These are phyloP conservation scores for Leccinum pachyderme DNA, from an alignment of 1,284 basidiomycete genomes.

Conservation along the genomic window DNA sequence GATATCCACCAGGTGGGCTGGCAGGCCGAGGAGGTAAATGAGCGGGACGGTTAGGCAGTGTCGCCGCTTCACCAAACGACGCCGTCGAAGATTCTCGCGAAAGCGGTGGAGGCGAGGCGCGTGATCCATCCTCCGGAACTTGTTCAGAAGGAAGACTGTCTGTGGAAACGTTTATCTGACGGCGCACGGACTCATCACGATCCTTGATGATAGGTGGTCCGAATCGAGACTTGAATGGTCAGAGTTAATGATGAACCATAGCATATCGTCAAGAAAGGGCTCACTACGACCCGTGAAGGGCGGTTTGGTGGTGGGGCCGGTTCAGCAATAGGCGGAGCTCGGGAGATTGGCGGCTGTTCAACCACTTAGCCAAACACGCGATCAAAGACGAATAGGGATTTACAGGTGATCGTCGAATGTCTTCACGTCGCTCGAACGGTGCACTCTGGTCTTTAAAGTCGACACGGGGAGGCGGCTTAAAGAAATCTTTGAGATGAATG, in stretches of 20 bases:
- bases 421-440: constrained; percentile 14
- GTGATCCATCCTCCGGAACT: constrained; percentile 18
- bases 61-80: constrained; percentile 17
- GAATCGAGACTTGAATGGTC: constrained; percentile 30
- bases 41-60: constrained; percentile 7
- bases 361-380: constrained; percentile 7
- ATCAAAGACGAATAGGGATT: background rate
- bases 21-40: constrained; percentile 26
- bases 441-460: constrained; percentile 1
- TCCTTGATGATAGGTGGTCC: constrained; percentile 32
- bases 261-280: background rate
- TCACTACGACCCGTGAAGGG: constrained; percentile 23
- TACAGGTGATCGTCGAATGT: constrained; percentile 19
- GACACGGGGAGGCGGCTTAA: constrained; percentile 17
- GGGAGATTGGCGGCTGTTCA: constrained; percentile 11
- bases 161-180: constrained; percentile 9
- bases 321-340: constrained; percentile 15
- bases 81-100: constrained; percentile 33
- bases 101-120: constrained; percentile 28
- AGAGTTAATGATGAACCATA: background rate
- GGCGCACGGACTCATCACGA: constrained; percentile 7
- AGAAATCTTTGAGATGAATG: constrained; percentile 5
- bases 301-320: constrained; percentile 8
- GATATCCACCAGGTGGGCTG: constrained; percentile 19
- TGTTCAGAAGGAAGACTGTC: constrained; percentile 19